phyloP scores from a whole-genome alignment of 176 grass and related monocot species.

The Melocanna baccifera region DNA sequence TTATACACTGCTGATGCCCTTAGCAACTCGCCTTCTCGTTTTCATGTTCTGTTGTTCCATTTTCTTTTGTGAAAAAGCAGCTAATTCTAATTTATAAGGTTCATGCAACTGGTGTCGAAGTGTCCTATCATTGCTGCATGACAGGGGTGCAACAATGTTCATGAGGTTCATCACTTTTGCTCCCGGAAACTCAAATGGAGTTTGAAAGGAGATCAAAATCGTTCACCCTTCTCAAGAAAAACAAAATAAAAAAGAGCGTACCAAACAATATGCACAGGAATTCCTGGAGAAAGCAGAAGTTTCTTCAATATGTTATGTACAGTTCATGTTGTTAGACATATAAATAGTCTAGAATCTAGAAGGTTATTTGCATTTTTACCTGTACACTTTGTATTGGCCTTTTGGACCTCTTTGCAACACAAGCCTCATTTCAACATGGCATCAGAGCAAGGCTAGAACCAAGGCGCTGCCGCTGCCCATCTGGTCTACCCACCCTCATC shows the following conservation, averaged over 20 bases:
- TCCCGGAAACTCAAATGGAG: neutral
- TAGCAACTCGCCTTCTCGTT: constrained; percentile 4
- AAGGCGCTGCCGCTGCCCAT: too few relatives aligned
- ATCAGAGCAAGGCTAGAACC: too few relatives aligned
- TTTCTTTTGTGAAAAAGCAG: too few relatives aligned
- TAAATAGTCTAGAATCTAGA: too few relatives aligned
- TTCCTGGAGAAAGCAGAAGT: neutral
- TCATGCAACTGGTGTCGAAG: neutral
- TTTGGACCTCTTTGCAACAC: too few relatives aligned
- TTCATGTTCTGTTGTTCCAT: neutral
- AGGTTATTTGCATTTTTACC: too few relatives aligned
- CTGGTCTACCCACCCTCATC: too few relatives aligned
- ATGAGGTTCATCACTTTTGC: neutral
- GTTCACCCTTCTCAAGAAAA: neutral
- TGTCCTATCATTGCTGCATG: neutral
- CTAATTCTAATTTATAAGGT: neutral
- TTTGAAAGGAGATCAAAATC: neutral
- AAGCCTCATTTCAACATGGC: too few relatives aligned
- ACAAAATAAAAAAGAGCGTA: neutral
- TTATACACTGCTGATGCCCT: too few relatives aligned
- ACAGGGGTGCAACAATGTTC: neutral
- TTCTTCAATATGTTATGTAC: constrained; percentile 28
- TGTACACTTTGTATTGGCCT: too few relatives aligned
- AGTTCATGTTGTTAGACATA: too few relatives aligned
- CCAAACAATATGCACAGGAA: neutral